phyloP scores from a whole-genome alignment of 2,329 filamentous ascomycete species.

The Xylaria multiplex region DNA sequence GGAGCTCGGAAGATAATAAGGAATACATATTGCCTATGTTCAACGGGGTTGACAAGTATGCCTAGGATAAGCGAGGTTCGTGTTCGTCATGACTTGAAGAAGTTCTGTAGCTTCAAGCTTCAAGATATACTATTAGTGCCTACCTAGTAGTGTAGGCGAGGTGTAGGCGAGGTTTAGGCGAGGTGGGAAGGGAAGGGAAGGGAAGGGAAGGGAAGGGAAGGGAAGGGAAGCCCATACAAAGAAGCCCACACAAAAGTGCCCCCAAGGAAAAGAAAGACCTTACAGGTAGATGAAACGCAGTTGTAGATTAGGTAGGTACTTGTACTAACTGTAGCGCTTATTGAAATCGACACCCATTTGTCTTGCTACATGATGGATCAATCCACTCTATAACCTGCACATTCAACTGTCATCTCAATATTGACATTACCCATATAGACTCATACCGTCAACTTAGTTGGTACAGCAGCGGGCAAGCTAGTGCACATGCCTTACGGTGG shows the following conservation, averaged over 20 bases:
- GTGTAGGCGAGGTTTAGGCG: not conserved
- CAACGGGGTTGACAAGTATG: not conserved
- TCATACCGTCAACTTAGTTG: no score
- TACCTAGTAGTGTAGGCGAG: no score
- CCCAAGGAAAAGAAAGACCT: not conserved
- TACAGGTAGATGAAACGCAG: constrained; percentile 8
- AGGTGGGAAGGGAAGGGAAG: no score
- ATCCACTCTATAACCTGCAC: not conserved
- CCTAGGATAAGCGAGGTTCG: not conserved
- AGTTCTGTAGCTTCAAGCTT: not conserved
- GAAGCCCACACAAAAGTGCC: constrained; percentile 1
- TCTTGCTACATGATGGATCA: constrained; percentile 11
- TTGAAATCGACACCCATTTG: not conserved
- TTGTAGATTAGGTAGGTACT: not conserved
- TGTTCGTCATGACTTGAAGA: constrained; percentile 2
- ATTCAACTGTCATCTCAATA: not conserved
- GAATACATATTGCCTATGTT: not conserved
- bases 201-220: not conserved
- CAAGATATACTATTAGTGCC: no score
- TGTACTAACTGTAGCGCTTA: not conserved
- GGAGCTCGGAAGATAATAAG: not conserved
- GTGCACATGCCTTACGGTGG: not conserved
- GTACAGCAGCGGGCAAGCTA: no score
- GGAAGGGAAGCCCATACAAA: not conserved
- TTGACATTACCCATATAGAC: not conserved